phyloP scores from a whole-genome alignment of 176 grass and related monocot species.

The Calamus simplicifolius region DNA sequence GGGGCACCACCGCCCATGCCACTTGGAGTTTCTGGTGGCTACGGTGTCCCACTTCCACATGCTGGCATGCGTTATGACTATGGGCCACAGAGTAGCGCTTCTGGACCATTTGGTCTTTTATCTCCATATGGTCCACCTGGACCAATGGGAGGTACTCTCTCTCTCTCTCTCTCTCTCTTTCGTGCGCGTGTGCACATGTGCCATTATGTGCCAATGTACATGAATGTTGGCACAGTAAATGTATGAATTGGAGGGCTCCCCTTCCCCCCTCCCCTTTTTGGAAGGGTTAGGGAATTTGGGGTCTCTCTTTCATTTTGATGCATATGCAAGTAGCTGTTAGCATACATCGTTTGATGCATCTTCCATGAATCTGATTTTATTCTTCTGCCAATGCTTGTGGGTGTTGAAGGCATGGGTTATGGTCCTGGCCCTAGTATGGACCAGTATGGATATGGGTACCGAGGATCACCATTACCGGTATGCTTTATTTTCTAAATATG shows the following conservation, averaged over 20 bases:
- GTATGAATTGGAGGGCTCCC: no score
- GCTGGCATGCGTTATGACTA: constrained; percentile 65
- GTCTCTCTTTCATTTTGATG: no score
- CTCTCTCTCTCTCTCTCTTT: constrained; percentile 27
- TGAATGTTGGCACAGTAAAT: no score
- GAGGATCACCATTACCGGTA: constrained; percentile 85
- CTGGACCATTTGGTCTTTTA: constrained; percentile 68
- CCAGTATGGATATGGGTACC: constrained; percentile 75
- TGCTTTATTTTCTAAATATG: constrained; percentile 19
- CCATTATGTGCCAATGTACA: no score
- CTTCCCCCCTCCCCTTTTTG: no score
- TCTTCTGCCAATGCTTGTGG: background rate
- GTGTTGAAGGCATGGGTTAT: constrained; percentile 58
- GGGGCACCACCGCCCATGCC: constrained; percentile 47
- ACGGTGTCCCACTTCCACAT: constrained; percentile 53
- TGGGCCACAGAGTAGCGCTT: constrained; percentile 47
- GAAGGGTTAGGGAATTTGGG: no score
- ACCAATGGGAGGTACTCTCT: constrained; percentile 48
- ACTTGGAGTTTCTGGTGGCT: constrained; percentile 45
- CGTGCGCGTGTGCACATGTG: no score
- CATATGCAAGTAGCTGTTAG: no score
- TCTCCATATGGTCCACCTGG: constrained; percentile 81
- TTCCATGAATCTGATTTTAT: no score
- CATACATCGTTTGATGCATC: no score
- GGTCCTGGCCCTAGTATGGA: constrained; percentile 53